Percentiles rank a stretch among this genome's conserved stretches.
Evolutionary conservation across 2,329 filamentous ascomycete genomes (phyloP).

Genomic region (Allantophomopsis cytisporea): DNA sequence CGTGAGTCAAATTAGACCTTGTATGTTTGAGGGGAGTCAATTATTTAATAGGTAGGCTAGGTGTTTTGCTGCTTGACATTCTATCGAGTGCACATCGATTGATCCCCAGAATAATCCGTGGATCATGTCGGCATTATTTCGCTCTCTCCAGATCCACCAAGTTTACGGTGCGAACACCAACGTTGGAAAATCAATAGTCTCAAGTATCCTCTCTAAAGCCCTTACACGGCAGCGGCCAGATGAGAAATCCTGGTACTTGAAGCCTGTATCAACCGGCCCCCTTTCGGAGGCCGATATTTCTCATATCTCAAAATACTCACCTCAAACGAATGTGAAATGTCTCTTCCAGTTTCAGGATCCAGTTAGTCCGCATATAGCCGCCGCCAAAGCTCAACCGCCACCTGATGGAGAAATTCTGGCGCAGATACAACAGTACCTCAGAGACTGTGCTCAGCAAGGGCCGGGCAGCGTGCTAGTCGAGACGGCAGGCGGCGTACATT

Average conservation of each 20-base stretch:
- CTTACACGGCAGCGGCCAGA: slow-evolving; percentile 30
- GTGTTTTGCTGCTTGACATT: too few species aligned
- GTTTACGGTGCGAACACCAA: slow-evolving; percentile 76
- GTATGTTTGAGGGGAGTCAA: too few species aligned
- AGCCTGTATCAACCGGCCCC: slow-evolving; percentile 71
- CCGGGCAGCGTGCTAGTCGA: slow-evolving; percentile 58
- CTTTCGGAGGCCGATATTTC: slow-evolving; percentile 53
- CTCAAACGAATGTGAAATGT: slow-evolving; percentile 38
- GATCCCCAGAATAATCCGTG: too few species aligned
- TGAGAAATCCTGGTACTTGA: slow-evolving; percentile 51
- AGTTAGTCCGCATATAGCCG: slow-evolving; percentile 68
- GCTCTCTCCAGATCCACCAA: slow-evolving; percentile 55
- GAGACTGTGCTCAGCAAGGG: slow-evolving; percentile 24
- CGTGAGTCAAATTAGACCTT: too few species aligned
- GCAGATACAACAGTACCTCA: slow-evolving; percentile 30
- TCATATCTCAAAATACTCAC: slow-evolving; percentile 44
- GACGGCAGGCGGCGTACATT: slow-evolving; percentile 73
- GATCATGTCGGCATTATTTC: slow-evolving; percentile 15
- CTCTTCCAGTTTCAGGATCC: slow-evolving; percentile 62
- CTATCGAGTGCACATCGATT: too few species aligned
- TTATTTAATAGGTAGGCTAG: too few species aligned
- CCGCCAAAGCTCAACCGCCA: slow-evolving; percentile 28
- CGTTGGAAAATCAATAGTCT: slow-evolving; percentile 74
- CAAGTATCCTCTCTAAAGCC: slow-evolving; percentile 56
- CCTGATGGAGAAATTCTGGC: slow-evolving; percentile 36